Evolutionary conservation across 2,329 filamentous ascomycete genomes (phyloP).

Genomic region (Epichloe glyceriae): DNA sequence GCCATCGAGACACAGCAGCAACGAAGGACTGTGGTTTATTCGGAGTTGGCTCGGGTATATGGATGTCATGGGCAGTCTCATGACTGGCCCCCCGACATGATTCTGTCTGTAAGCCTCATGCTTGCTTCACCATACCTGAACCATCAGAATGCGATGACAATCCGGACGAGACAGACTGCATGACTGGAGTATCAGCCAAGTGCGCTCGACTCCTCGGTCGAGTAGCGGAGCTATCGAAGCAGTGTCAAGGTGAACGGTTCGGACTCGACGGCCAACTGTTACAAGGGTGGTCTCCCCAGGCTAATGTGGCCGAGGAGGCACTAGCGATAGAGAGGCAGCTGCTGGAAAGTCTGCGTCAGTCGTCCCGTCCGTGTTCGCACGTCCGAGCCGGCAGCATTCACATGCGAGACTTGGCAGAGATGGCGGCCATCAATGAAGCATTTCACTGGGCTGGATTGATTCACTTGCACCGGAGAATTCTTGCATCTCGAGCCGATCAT

Average conservation of each 20-base stretch:
- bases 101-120: not conserved
- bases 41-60: slow-evolving; percentile 76
- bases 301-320: slow-evolving; percentile 32
- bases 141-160: not conserved
- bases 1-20: not conserved
- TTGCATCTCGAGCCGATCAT: slow-evolving; percentile 46
- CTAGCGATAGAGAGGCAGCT: slow-evolving; percentile 48
- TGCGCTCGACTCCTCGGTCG: slow-evolving; percentile 68
- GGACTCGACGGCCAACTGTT: slow-evolving; percentile 25
- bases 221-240: slow-evolving; percentile 56
- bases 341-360: slow-evolving; percentile 36
- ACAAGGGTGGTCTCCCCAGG: slow-evolving; percentile 44
- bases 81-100: slow-evolving; percentile 33
- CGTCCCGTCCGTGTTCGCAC: slow-evolving; percentile 30
- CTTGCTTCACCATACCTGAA: not conserved
- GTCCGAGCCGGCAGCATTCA: slow-evolving; percentile 36
- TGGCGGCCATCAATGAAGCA: slow-evolving; percentile 60
- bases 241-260: slow-evolving; percentile 54
- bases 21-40: slow-evolving; percentile 58
- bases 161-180: slow-evolving; percentile 62
- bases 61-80: slow-evolving; percentile 63
- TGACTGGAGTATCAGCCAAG: slow-evolving; percentile 47
- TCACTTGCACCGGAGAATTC: slow-evolving; percentile 60
- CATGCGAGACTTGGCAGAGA: slow-evolving; percentile 45
- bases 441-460: slow-evolving; percentile 71